Evolutionary conservation across 1,284 basidiomycete species (phyloP).

Genomic region (Uromyces viciae-fabae): DNA sequence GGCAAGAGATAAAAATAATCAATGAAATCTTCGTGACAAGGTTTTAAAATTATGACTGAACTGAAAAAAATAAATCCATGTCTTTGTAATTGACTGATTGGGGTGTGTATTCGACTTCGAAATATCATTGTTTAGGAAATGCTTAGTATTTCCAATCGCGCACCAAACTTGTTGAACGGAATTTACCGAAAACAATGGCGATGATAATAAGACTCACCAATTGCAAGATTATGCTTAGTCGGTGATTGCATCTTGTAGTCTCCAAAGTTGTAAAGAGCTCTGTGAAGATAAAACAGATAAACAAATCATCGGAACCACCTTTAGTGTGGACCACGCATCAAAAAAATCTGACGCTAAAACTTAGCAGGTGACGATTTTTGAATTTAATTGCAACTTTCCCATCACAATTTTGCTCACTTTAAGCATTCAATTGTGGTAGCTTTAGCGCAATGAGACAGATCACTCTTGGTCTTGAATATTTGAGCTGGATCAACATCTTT

Average conservation of each 20-base stretch:
- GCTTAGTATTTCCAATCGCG: constrained; percentile 59
- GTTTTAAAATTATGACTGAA: constrained; percentile 52
- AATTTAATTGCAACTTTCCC: background rate
- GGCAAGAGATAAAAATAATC: background rate
- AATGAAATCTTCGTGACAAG: background rate
- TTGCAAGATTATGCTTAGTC: constrained; percentile 58
- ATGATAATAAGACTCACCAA: constrained; percentile 57
- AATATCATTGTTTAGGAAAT: background rate
- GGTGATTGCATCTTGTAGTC: constrained; percentile 29
- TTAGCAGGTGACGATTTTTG: background rate
- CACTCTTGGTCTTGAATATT: constrained; percentile 4
- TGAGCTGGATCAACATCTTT: constrained; percentile 23
- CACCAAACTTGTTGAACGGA: constrained; percentile 59
- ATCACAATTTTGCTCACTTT: constrained; percentile 14
- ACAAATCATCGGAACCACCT: background rate
- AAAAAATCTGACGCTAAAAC: background rate
- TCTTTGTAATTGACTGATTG: constrained; percentile 59
- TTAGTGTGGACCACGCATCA: background rate
- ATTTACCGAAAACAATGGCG: constrained; percentile 57
- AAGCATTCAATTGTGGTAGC: constrained; percentile 32
- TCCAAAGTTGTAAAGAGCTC: constrained; percentile 39
- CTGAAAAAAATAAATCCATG: constrained; percentile 59
- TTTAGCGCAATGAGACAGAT: constrained; percentile 30
- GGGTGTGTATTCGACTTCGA: constrained; percentile 60
- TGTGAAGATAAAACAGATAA: background rate